phyloP scores from a whole-genome alignment of 805 yeast species.

The Candida ortonii region DNA sequence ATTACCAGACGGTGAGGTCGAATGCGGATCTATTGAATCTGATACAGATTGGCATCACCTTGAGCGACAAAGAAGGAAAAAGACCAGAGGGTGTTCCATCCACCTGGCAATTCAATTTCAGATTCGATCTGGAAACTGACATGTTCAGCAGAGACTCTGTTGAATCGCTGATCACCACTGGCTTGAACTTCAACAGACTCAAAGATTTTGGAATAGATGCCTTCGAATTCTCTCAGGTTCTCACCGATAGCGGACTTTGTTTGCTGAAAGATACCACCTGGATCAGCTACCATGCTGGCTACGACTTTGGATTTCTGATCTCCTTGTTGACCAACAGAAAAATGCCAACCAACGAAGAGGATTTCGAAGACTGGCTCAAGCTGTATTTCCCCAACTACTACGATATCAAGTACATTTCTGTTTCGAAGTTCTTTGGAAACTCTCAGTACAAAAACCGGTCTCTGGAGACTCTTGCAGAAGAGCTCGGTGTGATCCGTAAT shows the following conservation, averaged over 20 bases:
- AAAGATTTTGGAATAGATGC: conserved; percentile 74
- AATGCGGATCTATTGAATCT: conserved; percentile 85
- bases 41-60: conserved; percentile 80
- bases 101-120: conserved; percentile 97
- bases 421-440: conserved; percentile 22
- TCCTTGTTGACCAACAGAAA: conserved; percentile 69
- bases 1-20: conserved; percentile 90
- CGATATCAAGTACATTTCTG: conserved; percentile 66
- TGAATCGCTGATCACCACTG: conserved; percentile 74
- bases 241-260: conserved; percentile 83
- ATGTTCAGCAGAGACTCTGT: conserved; percentile 88
- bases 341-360: conserved; percentile 80
- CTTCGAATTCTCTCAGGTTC: conserved; percentile 75
- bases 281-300: conserved; percentile 92
- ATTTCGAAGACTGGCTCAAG: conserved; percentile 66
- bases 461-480: conserved; percentile 66
- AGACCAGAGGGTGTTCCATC: conserved; percentile 63
- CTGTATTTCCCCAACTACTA: conserved; percentile 77
- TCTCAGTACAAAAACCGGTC: conserved; percentile 34
- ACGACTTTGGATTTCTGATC: conserved; percentile 87
- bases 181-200: conserved; percentile 76
- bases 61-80: conserved; percentile 66
- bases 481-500: conserved; percentile 62
- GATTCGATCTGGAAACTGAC: conserved; percentile 69
- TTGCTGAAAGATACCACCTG: conserved; percentile 71